phyloP scores from a whole-genome alignment of 1,284 basidiomycete genomes.

The Thelephora terrestris region DNA sequence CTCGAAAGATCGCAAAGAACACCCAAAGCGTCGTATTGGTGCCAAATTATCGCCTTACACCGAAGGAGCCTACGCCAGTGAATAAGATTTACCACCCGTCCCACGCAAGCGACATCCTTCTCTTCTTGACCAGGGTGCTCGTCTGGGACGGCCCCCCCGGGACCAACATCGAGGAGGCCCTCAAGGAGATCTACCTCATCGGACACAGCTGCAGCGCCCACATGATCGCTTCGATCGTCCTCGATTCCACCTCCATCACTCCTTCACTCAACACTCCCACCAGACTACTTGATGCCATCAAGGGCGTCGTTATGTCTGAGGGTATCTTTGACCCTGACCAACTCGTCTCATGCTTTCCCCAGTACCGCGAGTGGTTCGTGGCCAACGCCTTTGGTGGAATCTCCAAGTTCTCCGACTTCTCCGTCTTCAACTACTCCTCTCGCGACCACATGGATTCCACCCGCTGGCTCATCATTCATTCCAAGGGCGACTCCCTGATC shows the following conservation, averaged over 20 bases:
- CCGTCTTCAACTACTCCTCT: conserved; percentile 33
- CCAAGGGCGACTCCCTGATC: conserved; percentile 57
- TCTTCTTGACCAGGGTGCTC: conserved; percentile 46
- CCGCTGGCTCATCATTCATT: conserved; percentile 65
- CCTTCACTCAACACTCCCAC: conserved; percentile 7
- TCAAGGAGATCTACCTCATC: conserved; percentile 40
- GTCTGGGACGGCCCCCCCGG: conserved; percentile 29
- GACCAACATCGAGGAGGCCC: conserved; percentile 6
- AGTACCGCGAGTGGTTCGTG: conserved; percentile 59
- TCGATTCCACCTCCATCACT: conserved; percentile 38
- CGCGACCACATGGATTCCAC: conserved; percentile 25
- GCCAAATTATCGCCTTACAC: conserved; percentile 66
- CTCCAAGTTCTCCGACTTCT: conserved; percentile 37
- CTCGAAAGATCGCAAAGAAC: conserved; percentile 34
- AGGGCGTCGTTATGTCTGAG: conserved; percentile 52
- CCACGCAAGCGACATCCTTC: conserved; percentile 57
- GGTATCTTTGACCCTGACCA: conserved; percentile 68
- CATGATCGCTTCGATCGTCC: conserved; percentile 62
- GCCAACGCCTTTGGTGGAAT: conserved; percentile 44
- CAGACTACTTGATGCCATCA: conserved; percentile 35
- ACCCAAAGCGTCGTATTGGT: conserved; percentile 52
- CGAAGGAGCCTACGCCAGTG: conserved; percentile 18
- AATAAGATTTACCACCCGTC: conserved; percentile 48
- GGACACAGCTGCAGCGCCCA: conserved; percentile 77
- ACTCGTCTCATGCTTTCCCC: conserved; percentile 50